A percentile compares a stretch with the other conserved stretches of the same genome.
Conservation (phyloP, 148 eudicot genomes). For the Silene latifolia region DNA sequence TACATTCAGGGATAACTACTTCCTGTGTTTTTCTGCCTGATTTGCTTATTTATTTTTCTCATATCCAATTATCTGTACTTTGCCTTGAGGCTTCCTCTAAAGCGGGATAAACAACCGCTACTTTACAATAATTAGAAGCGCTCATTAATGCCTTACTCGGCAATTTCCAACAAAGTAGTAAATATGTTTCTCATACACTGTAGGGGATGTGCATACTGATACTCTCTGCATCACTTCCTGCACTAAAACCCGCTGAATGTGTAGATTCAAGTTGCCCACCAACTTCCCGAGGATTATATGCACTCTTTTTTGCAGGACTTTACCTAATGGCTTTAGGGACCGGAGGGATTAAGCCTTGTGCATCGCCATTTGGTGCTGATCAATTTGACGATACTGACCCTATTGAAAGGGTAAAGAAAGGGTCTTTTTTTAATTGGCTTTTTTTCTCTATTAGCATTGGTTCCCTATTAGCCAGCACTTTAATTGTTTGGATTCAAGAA, state of each 20-base stretch:
- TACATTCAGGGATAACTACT: too few species aligned
- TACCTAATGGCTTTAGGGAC: constrained; percentile 52
- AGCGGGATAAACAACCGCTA: too few species aligned
- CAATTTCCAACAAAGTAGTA: too few species aligned
- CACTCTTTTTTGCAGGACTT: constrained; percentile 44
- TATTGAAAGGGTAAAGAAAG: constrained; percentile 42
- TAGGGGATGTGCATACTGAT: constrained; percentile 51
- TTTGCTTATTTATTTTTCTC: too few species aligned
- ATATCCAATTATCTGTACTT: too few species aligned
- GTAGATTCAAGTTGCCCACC: constrained; percentile 38
- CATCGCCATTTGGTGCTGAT: constrained; percentile 53
- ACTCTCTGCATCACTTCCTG: constrained; percentile 49
- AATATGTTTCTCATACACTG: neutral
- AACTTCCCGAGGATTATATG: constrained; percentile 41
- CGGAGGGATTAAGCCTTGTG: constrained; percentile 60
- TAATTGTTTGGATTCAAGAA: constrained; percentile 50
- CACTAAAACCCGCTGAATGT: constrained; percentile 32
- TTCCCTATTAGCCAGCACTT: constrained; percentile 38
- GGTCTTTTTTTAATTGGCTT: constrained; percentile 52
- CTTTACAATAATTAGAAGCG: too few species aligned
- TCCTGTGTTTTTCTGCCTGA: too few species aligned
- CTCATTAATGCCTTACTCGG: too few species aligned
- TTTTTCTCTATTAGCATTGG: constrained; percentile 50
- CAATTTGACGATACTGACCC: constrained; percentile 52
- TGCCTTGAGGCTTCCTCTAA: too few species aligned